Conservation (phyloP, 257 asterid species). For the Paulownia fortunei region DNA sequence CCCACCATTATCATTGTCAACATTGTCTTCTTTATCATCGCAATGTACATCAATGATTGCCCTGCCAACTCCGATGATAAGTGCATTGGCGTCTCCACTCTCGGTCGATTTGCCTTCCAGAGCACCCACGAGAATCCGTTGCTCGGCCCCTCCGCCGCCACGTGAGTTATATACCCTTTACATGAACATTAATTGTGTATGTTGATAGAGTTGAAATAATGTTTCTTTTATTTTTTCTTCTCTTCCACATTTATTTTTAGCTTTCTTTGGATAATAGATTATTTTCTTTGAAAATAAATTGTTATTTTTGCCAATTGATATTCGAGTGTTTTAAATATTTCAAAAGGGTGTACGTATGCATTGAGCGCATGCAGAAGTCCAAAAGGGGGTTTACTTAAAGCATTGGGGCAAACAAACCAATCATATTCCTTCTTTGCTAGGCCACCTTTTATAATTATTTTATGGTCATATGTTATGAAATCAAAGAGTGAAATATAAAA, state of each 20-base stretch:
- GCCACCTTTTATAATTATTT: neutral
- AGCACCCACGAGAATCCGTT: constrained; percentile 76
- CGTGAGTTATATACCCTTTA: constrained; percentile 41
- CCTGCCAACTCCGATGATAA: constrained; percentile 45
- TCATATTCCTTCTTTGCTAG: neutral
- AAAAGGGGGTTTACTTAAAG: too few species aligned
- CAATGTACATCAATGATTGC: constrained; percentile 78
- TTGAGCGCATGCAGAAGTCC: too few species aligned
- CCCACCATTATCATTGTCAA: constrained; percentile 67
- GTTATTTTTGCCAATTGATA: neutral
- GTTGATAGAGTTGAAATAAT: neutral
- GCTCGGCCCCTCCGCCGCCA: constrained; percentile 91
- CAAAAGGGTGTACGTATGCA: too few species aligned
- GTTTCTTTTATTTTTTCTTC: neutral
- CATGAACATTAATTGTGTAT: neutral
- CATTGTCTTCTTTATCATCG: constrained; percentile 49
- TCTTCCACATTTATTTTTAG: neutral
- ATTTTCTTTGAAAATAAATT: neutral
- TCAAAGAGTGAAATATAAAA: too few species aligned
- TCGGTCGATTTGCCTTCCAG: constrained; percentile 85
- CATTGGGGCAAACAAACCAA: neutral
- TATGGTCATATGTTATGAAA: too few species aligned
- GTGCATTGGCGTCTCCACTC: constrained; percentile 54
- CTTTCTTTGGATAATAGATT: neutral
- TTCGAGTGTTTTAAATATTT: too few species aligned